phyloP scores from a whole-genome alignment of 2,329 filamentous ascomycete species.

The Penicillium paneum region DNA sequence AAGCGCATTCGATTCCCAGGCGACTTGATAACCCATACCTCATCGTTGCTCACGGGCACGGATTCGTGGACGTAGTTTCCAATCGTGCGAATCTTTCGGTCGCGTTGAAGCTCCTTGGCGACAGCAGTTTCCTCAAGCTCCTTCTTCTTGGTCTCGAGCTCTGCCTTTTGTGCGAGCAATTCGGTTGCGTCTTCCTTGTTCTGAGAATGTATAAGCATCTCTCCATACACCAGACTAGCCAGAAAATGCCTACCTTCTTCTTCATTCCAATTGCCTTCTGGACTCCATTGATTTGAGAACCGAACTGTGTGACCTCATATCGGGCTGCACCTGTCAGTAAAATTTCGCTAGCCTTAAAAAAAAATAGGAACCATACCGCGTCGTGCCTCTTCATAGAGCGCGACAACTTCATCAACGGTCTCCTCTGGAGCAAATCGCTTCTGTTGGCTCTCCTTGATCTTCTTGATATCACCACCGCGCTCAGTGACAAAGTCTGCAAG shows the following conservation, averaged over 20 bases:
- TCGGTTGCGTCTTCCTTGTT: slow-evolving; percentile 84
- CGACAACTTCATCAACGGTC: slow-evolving; percentile 86
- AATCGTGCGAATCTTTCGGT: slow-evolving; percentile 76
- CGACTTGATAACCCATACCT: slow-evolving; percentile 48
- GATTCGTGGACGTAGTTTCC: slow-evolving; percentile 90
- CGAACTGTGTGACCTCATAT: slow-evolving; percentile 75
- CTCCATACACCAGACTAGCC: neutral
- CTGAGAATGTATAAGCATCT: slow-evolving; percentile 37
- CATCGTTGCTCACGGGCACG: slow-evolving; percentile 77
- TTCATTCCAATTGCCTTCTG: slow-evolving; percentile 88
- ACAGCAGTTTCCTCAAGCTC: slow-evolving; percentile 68
- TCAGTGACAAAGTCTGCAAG: slow-evolving; percentile 76
- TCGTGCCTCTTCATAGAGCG: slow-evolving; percentile 79
- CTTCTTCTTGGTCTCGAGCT: slow-evolving; percentile 79
- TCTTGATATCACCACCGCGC: slow-evolving; percentile 85
- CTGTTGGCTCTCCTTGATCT: slow-evolving; percentile 87
- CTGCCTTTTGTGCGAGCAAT: slow-evolving; percentile 72
- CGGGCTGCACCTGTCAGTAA: slow-evolving; percentile 50
- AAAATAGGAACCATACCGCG: slow-evolving; percentile 53
- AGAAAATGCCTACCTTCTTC: slow-evolving; percentile 66
- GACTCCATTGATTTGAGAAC: slow-evolving; percentile 78
- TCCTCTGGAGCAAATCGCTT: slow-evolving; percentile 76
- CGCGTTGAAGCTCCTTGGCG: slow-evolving; percentile 71
- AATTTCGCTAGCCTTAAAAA: neutral
- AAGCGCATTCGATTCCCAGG: neutral